phyloP scores from a whole-genome alignment of 805 yeast species.

The Jamesozyma spencerorum region DNA sequence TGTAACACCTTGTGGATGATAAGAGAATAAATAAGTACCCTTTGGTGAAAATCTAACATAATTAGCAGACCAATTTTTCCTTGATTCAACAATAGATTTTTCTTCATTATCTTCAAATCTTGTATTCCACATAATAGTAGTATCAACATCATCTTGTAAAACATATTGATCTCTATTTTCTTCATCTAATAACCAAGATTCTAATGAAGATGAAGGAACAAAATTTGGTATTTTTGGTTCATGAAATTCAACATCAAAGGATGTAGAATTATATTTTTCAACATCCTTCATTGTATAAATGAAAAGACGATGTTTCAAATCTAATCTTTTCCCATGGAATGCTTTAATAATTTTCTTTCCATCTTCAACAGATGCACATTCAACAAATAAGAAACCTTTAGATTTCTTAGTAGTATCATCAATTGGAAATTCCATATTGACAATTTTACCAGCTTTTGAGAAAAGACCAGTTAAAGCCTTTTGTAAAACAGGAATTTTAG shows the following conservation, averaged over 20 bases:
- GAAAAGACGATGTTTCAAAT: constrained; percentile 80
- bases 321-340: constrained; percentile 83
- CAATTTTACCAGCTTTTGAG: constrained; percentile 64
- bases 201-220: constrained; percentile 69
- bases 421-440: constrained; percentile 74
- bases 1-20: constrained; percentile 91
- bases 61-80: constrained; percentile 79
- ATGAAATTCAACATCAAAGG: constrained; percentile 46
- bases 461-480: constrained; percentile 81
- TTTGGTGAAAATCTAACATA: constrained; percentile 86
- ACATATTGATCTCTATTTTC: constrained; percentile 85
- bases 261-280: constrained; percentile 63
- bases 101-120: constrained; percentile 49
- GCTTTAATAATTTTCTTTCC: constrained; percentile 74
- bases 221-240: constrained; percentile 71
- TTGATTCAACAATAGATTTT: constrained; percentile 67
- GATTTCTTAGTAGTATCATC: constrained; percentile 60
- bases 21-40: constrained; percentile 79
- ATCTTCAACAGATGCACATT: constrained; percentile 54
- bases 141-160: constrained; percentile 67
- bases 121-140: constrained; percentile 82
- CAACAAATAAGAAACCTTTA: constrained; percentile 80
- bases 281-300: constrained; percentile 78
- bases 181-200: constrained; percentile 85
- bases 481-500: constrained; percentile 72